A percentile compares a stretch with the other conserved stretches of the same genome.
Evolutionary conservation across 2,329 filamentous ascomycete genomes (phyloP).

Genomic region (Botrytis byssoidea): DNA sequence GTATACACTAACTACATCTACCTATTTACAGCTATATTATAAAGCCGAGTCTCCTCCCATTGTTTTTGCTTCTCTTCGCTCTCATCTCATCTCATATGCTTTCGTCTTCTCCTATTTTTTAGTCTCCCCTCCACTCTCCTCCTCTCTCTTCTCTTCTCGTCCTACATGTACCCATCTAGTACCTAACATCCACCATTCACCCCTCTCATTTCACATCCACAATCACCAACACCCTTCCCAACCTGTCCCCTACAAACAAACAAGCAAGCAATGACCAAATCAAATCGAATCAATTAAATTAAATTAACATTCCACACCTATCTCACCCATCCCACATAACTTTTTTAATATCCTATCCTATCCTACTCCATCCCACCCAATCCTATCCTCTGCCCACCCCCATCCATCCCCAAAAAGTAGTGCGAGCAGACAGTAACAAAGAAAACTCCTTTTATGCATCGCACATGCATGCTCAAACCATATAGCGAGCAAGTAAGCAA

Average conservation of each 20-base stretch:
- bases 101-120: no score
- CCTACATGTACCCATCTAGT: not conserved
- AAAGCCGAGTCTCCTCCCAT: no score
- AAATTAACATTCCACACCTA: not conserved
- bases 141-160: not conserved
- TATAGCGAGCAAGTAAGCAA: not conserved
- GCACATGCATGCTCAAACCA: no score
- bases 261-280: not conserved
- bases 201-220: not conserved
- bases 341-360: not conserved
- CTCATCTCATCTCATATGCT: not conserved
- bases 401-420: not conserved
- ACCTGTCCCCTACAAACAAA: not conserved
- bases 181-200: not conserved
- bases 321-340: not conserved
- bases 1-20: no score
- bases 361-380: no score
- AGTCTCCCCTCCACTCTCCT: no score
- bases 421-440: not conserved
- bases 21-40: no score
- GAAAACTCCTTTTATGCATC: slow-evolving; percentile 1
- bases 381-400: not conserved
- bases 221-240: not conserved
- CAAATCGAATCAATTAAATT: not conserved
- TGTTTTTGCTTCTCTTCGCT: no score